phyloP scores from a whole-genome alignment of 768 basidiomycete genomes.

The Termitomyces sp. region DNA sequence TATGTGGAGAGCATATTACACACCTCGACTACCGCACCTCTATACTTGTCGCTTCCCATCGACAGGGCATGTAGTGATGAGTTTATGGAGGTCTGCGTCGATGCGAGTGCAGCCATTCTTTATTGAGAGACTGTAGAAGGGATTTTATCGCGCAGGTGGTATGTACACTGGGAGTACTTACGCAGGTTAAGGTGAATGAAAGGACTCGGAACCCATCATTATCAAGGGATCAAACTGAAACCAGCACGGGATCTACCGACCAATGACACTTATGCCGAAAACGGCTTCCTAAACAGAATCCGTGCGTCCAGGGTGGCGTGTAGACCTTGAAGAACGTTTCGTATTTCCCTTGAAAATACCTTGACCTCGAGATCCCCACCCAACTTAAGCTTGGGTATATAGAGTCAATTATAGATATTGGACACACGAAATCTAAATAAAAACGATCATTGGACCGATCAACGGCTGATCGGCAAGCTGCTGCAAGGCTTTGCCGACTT shows the following conservation, averaged over 20 bases:
- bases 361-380: no score
- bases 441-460: background rate
- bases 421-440: background rate
- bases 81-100: slow-evolving; percentile 6
- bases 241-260: slow-evolving; percentile 1
- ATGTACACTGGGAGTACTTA: slow-evolving; percentile 1
- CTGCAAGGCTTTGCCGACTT: no score
- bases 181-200: background rate
- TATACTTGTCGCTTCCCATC: slow-evolving; percentile 51
- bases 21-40: slow-evolving; percentile 91
- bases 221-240: no score
- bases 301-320: background rate
- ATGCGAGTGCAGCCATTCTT: slow-evolving; percentile 12
- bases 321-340: background rate
- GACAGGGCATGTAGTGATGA: slow-evolving; percentile 7
- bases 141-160: no score
- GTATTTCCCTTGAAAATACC: background rate
- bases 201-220: no score
- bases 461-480: background rate
- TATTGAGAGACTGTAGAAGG: background rate
- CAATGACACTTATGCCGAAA: background rate
- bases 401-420: no score
- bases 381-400: background rate
- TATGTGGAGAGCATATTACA: slow-evolving; percentile 8
- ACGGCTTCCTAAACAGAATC: background rate